Base-by-base conservation (phyloP, 2,329 filamentous ascomycete genomes). In the Grosmannia serpens region DNA sequence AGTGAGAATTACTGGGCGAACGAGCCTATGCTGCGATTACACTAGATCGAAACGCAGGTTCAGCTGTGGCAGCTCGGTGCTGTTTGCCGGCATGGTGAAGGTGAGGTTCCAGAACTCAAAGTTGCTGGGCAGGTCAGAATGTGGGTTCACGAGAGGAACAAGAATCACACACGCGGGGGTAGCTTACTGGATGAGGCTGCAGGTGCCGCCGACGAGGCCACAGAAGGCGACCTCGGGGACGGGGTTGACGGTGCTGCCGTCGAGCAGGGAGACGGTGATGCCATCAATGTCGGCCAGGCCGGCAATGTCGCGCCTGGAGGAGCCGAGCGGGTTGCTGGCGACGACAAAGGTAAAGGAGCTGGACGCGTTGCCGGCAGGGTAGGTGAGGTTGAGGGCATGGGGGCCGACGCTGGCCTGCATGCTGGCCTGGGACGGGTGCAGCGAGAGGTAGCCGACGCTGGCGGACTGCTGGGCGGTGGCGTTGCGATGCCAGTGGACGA, bases 401-500 rank as follows among this genome's bases (percentile, higher is more conserved):
- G 75, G 72, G 2, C 69, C 67, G 0, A 79, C 75, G 29, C 72
- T 65, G 0, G 72, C 70, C 41, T 75, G 64, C 52, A 80, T 65
- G 7, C 71, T 67, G 35, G 65, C 67, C 59, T 77, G 71, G 0
- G 70, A 73, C 0, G 74, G 69, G 53, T 61, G 56, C 7, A 64
- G 61, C 51, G 69, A 65, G 55, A 70, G 71, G 9, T 67, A 67
- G 24, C 71, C 67, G 54, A 73, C 71, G 24, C 65, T 63, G 5
- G 71, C 73, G 5, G 72, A 9, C 20, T 31, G 33, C 27, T 31
- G 35, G 6, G n/a, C 1, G 2, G 47, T 47, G 8, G 33, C 73
- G 20, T 72, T 66, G 17, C 62, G 60, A 20, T 11, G 24, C 83
- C 83, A 86, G 64, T 86, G 83, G 0, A 81, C 74, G 7, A 85